Conservation (phyloP, 2,329 filamentous ascomycete species). For the Ophiostoma montium region DNA sequence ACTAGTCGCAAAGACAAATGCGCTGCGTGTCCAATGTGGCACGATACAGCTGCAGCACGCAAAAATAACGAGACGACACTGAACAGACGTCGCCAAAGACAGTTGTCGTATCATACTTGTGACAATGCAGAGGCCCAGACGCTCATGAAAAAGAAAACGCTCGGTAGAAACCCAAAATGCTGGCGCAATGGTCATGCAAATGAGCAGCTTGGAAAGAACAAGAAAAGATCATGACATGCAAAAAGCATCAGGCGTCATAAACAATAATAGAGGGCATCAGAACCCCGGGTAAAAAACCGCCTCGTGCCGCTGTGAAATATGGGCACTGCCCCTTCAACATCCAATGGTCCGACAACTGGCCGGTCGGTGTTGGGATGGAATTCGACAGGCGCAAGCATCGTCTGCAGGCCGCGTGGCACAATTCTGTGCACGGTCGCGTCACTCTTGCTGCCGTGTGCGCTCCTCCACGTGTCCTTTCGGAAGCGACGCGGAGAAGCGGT, state of each 20-base stretch:
- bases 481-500: constrained; percentile 1
- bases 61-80: not conserved
- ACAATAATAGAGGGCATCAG: not conserved
- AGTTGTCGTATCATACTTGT: too few relatives aligned
- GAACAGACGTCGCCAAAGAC: not conserved
- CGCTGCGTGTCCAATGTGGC: too few relatives aligned
- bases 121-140: too few relatives aligned
- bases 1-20: too few relatives aligned
- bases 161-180: too few relatives aligned
- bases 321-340: too few relatives aligned
- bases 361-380: not conserved
- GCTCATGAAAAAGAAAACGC: too few relatives aligned
- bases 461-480: constrained; percentile 7
- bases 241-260: not conserved
- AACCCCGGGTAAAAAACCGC: not conserved
- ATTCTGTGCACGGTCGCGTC: not conserved
- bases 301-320: not conserved
- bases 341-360: not conserved
- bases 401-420: not conserved
- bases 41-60: too few relatives aligned
- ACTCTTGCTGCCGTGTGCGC: not conserved
- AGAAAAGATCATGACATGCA: too few relatives aligned
- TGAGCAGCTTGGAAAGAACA: not conserved
- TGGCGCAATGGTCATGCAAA: not conserved
- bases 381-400: not conserved